A percentile compares a stretch with the other conserved stretches of the same genome.
phyloP scores from a whole-genome alignment of 345 rosid genomes.

The Murraya paniculata region DNA sequence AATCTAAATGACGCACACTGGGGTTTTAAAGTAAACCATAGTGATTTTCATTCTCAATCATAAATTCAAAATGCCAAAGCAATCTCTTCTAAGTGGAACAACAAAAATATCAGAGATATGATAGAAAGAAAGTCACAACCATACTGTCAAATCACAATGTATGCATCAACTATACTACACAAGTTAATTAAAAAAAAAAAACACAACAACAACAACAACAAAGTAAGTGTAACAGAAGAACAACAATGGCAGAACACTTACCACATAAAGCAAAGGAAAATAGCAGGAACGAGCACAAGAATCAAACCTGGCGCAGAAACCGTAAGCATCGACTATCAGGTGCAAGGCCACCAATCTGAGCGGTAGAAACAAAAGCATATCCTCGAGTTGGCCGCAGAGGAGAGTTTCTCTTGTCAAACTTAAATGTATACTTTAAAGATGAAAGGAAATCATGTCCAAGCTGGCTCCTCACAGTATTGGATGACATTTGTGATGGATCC shows the following conservation, averaged over 20 bases:
- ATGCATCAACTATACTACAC: background rate
- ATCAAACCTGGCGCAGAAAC: constrained; percentile 78
- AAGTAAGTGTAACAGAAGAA: background rate
- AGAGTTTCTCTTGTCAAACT: constrained; percentile 75
- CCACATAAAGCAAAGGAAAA: background rate
- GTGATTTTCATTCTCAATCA: constrained; percentile 3
- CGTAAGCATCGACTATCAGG: constrained; percentile 86
- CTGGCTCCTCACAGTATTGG: constrained; percentile 70
- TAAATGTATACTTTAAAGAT: constrained; percentile 71
- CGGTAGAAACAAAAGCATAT: constrained; percentile 67
- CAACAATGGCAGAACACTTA: background rate
- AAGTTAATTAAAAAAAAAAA: background rate
- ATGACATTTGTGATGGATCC: constrained; percentile 76
- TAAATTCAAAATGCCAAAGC: background rate
- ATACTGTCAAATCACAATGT: background rate
- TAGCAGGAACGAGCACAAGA: background rate
- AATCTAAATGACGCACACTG: background rate
- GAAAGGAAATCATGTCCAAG: constrained; percentile 85
- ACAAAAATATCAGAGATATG: background rate
- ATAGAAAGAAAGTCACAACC: constrained; percentile 5
- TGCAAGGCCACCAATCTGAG: constrained; percentile 83
- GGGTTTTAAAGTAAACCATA: background rate
- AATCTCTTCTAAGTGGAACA: background rate
- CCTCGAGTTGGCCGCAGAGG: constrained; percentile 78
- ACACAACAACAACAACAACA: background rate